Base-by-base conservation (phyloP, 2,329 filamentous ascomycete species). In the Alternaria brassicae region DNA sequence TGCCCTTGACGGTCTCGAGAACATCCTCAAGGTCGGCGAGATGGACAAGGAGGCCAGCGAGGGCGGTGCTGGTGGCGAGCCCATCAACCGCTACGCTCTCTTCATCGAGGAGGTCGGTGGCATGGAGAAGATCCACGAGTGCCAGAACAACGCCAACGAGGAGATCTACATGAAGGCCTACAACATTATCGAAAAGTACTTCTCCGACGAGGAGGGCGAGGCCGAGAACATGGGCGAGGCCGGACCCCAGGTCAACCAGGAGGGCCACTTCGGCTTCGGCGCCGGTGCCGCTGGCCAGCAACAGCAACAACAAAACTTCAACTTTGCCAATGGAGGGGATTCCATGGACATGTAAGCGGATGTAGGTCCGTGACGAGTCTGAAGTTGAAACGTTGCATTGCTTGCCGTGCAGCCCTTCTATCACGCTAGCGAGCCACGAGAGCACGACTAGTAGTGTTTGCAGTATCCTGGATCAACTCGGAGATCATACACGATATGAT, bases 81-180 rank as follows among this genome's bases (percentile, higher is more conserved):
- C 83, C 39, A 92, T 99, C 83, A 99, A 99, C 88, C 90, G 92
- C 67, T 99, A 96, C 75, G 95, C 95, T 45, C 87, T 99, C 65
- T 98, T 96, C 82, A 99, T 99, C 69, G 95, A 99, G 82, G 95
- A 99, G 81, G 96, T 93, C 70, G 92, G 93, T 75, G 95, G 95
- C 68, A 99, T 99, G 95, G 95, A 98, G 85, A 98, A 98, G 89
- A 98, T 99, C 71, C 95, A 99, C 82, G 94, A 98, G 72, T 98
- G 95, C 87, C 95, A 99, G 85, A 97, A 96, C 84, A 99, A 99
- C 75, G 94, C 94, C 84, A 99, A 99, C 82, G 95, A 99, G 83
- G 95, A 99, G 82, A 99, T 99, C 72, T 99, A 99, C 86, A 98
- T 99, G 94, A 99, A 99, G 88, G 95, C 95, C 0, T 99, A 98